These are phyloP conservation scores for Ogataea sp. DNA, from an alignment of 805 yeast genomes.

Conservation along the genomic window DNA sequence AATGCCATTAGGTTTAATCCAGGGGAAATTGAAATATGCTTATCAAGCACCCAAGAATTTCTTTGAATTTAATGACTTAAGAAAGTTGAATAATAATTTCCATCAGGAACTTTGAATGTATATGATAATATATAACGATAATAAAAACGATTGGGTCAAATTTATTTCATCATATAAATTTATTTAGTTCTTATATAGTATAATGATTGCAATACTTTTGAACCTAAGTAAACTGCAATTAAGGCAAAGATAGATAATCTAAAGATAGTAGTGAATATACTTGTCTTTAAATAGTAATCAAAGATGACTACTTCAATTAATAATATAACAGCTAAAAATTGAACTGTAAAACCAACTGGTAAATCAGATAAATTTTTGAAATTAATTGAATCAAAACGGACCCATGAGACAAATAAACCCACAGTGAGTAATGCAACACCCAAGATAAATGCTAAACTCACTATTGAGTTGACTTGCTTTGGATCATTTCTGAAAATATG, in stretches of 20 bases:
- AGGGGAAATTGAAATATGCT: constrained; percentile 80
- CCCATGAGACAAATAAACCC: constrained; percentile 37
- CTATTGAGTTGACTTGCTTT: constrained; percentile 37
- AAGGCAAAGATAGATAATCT: constrained; percentile 40
- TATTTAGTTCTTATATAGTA: constrained; percentile 19
- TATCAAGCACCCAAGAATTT: constrained; percentile 33
- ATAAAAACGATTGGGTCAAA: neutral
- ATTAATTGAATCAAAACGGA: constrained; percentile 25
- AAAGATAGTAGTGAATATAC: constrained; percentile 52
- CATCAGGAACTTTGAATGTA: constrained; percentile 21
- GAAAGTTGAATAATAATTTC: constrained; percentile 48
- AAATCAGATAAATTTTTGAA: constrained; percentile 27
- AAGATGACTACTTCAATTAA: constrained; percentile 47
- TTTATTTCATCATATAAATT: neutral
- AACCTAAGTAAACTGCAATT: constrained; percentile 52
- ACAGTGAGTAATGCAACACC: constrained; percentile 32
- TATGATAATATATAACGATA: neutral
- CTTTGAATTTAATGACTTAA: constrained; percentile 24
- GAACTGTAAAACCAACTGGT: constrained; percentile 26
- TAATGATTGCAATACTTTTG: constrained; percentile 47
- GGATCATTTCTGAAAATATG: constrained; percentile 55
- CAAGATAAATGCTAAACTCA: constrained; percentile 45
- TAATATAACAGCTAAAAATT: constrained; percentile 39
- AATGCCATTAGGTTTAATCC: constrained; percentile 81
- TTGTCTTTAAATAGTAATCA: constrained; percentile 48